Evolutionary conservation across 768 basidiomycete genomes (phyloP), one percentile per base, ranked within the genome.

Genomic region (Amanita inopinata): DNA sequence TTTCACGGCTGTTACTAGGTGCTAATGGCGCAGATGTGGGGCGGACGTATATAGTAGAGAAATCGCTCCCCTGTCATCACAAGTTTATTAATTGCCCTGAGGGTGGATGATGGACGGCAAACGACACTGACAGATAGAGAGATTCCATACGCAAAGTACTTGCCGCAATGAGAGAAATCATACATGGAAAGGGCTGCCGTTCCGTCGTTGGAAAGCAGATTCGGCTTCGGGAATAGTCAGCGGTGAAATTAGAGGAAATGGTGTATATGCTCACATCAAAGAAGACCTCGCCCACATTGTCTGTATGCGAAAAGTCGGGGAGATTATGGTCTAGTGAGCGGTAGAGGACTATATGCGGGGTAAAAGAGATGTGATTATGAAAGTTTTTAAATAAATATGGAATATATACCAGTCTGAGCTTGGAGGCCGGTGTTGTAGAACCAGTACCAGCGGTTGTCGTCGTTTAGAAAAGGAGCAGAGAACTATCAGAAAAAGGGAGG

Each of bases 361-460:
- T n/a, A 25, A 20, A 46, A 4, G 12, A 38, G 24, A 27, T 28
- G 37, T 30, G 35, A 42, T 43, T 30, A 37, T 46, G 43, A 38
- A 34, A 7, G 38, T 8, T 33, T 11, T n/a, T 2, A 15, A 1
- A 27, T 23, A 25, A n/a, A 42, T 22, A 43, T 32, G 28, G 31
- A 23, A 17, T 34, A 51, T 57, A 28, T 54, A 70, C 69, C 60
- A 42, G 73, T 65, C 54, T 87, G 85, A 1, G 80, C 67, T 48
- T 86, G 78, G 19, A 89, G 69, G 22, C 86, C 87, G 40, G 73
- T 78, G 60, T 90, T 88, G 53, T 80, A 73, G 53, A 71, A 74
- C 83, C 85, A 86, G 52, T 90, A 91, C 80, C 83, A 90, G 37
- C 71, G 72, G 11, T 69, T 72, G 51, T 88, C 83, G 10, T 77